Evolutionary conservation across 2,329 filamentous ascomycete species (phyloP).

Genomic region (Diaporthe citrichinensis): DNA sequence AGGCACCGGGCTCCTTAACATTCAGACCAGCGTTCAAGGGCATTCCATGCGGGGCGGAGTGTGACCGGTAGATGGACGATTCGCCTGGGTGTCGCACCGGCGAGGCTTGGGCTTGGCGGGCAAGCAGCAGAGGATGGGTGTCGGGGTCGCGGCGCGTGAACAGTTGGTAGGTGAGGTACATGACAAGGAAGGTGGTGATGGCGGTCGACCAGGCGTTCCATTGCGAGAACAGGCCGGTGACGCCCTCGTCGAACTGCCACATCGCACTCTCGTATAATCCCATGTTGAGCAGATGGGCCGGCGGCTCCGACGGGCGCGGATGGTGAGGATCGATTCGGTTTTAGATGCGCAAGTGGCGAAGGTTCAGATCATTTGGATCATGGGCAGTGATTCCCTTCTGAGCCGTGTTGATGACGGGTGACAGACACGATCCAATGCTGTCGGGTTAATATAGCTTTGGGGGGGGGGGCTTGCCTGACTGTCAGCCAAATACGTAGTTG

Average conservation of each 20-base stretch:
- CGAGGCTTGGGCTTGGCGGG: conserved; percentile 84
- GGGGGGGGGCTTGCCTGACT: neutral
- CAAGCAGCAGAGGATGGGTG: conserved; percentile 90
- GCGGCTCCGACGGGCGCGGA: conserved; percentile 25
- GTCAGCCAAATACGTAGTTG: conserved; percentile 30
- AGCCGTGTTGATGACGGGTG: conserved; percentile 3
- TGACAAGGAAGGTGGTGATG: conserved; percentile 76
- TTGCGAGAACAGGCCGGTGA: conserved; percentile 79
- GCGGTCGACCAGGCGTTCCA: conserved; percentile 88
- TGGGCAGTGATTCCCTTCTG: neutral
- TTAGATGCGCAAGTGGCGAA: neutral
- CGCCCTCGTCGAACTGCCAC: conserved; percentile 78
- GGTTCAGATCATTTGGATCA: conserved; percentile 16
- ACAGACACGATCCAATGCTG: conserved; percentile 5
- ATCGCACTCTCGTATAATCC: conserved; percentile 67
- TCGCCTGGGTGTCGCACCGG: conserved; percentile 87
- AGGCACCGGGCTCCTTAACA: conserved; percentile 83
- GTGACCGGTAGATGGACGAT: conserved; percentile 87
- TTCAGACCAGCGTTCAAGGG: conserved; percentile 83
- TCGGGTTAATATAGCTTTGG: conserved; percentile 9
- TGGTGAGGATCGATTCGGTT: conserved; percentile 1
- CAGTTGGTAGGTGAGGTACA: conserved; percentile 79
- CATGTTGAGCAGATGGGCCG: conserved; percentile 35
- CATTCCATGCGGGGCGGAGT: conserved; percentile 87
- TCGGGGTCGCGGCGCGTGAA: conserved; percentile 85